A percentile compares a stretch with the other conserved stretches of the same genome.
Conservation (phyloP, 2,329 filamentous ascomycete species). For the Bipolaris sorokiniana region DNA sequence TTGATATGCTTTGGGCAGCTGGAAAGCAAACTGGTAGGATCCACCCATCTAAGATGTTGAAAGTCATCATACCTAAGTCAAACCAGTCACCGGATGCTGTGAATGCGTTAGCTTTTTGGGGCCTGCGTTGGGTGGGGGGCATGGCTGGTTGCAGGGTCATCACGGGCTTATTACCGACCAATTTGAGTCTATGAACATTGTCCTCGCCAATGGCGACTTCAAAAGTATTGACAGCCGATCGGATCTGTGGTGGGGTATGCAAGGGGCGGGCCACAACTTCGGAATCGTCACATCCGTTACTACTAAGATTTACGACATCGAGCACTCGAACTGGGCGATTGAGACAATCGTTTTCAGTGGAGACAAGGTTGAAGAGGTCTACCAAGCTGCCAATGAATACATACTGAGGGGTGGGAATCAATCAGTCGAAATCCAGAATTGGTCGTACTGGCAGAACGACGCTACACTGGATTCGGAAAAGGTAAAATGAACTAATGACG, state of each 20-base stretch:
- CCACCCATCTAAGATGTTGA: accelerated
- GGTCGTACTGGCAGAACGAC: slow-evolving; percentile 36
- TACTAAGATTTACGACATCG: slow-evolving; percentile 53
- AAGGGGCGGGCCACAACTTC: slow-evolving; percentile 55
- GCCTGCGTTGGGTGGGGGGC: slow-evolving; percentile 63
- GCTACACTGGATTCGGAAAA: slow-evolving; percentile 1
- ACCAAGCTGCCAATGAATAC: slow-evolving; percentile 55
- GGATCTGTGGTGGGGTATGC: slow-evolving; percentile 64
- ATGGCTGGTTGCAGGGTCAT: slow-evolving; percentile 61
- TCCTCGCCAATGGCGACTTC: slow-evolving; percentile 57
- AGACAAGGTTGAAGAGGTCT: slow-evolving; percentile 59
- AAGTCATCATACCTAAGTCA: background rate
- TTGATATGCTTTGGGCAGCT: slow-evolving; percentile 56
- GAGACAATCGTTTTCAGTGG: slow-evolving; percentile 40
- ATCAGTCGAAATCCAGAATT: slow-evolving; percentile 44
- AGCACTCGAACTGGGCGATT: slow-evolving; percentile 28
- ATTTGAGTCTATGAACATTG: slow-evolving; percentile 59
- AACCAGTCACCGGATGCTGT: slow-evolving; percentile 32
- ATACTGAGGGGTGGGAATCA: slow-evolving; percentile 54
- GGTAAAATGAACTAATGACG: background rate
- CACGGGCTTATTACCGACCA: slow-evolving; percentile 63
- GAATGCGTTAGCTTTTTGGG: slow-evolving; percentile 57
- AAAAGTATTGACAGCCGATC: slow-evolving; percentile 50
- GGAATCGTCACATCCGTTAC: slow-evolving; percentile 43
- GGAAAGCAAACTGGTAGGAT: slow-evolving; percentile 58